Evolutionary conservation across 2,329 filamentous ascomycete genomes (phyloP), one percentile per base, ranked within the genome.

Genomic region (Exophiala lecanii-corni): DNA sequence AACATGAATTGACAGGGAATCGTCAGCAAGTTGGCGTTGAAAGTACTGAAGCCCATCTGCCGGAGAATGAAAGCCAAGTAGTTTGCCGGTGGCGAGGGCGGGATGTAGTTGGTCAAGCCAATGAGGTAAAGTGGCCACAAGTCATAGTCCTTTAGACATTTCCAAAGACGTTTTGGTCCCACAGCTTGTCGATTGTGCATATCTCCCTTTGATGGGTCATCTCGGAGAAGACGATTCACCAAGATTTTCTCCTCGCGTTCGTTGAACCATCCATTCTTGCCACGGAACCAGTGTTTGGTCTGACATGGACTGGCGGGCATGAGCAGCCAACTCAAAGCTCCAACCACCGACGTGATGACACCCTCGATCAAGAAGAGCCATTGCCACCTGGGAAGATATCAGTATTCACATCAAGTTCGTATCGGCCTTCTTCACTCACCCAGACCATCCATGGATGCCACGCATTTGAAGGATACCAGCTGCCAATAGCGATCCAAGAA

Each of bases 271-370:
- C 74, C 72, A 1, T 73, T 69, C 31, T 78, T 78, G 2, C 78
- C 75, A 34, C 76, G 78, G 49, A 86, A 73, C 33, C 71, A 62
- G 15, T 74, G 73, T 7, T 72, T 76, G 3, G 84, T 88, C 37
- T 79, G 72, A 0, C 78, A 82, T 0, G 84, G 82, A 0, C 79
- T 84, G 21, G 71, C 62, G 0, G 79, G 78, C 44, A 83, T 74
- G 59, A 80, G 81, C 37, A 79, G 66, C 43, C 72, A 75, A 1
- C 76, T 77, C 15, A 72, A 55, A 17, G 75, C 63, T 2, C 74
- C 77, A 42, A 82, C 71, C 4, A 77, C 25, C 1, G 72, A 67
- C 0, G 76, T 81, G 6, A 76, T 61, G 12, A 67, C 51, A 9
- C 64, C 51, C 26, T 54, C 51, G 12, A 54, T 33, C 3, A 48